Evolutionary conservation across 192 early-diverging fungal species (phyloP).

Genomic region (Funneliformis mosseae): DNA sequence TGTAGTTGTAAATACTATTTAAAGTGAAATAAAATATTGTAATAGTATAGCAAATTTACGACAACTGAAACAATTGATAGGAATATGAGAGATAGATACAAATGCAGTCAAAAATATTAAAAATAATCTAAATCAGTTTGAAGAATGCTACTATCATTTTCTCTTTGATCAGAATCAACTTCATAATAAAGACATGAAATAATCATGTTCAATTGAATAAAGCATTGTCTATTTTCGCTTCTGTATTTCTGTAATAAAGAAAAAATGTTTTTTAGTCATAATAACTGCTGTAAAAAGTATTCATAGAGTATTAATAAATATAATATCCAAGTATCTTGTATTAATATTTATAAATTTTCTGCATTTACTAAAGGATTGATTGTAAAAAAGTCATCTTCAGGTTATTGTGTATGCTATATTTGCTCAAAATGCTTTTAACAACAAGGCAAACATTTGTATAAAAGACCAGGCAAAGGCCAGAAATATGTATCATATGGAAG

Average conservation of each 20-base stretch:
- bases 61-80: conserved; percentile 1
- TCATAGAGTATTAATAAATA: too few species aligned
- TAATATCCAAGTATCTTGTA: too few species aligned
- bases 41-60: background rate
- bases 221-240: background rate
- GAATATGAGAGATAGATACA: conserved; percentile 12
- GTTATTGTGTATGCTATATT: too few species aligned
- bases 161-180: conserved; percentile 11
- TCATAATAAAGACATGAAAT: background rate
- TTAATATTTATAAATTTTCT: too few species aligned
- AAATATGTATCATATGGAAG: background rate
- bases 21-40: background rate
- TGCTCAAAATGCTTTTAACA: too few species aligned
- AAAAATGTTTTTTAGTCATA: too few species aligned
- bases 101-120: conserved; percentile 4
- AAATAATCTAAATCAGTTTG: background rate
- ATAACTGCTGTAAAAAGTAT: too few species aligned
- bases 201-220: background rate
- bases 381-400: too few species aligned
- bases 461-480: background rate
- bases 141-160: background rate
- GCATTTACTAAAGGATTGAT: too few species aligned
- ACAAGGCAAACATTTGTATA: too few species aligned
- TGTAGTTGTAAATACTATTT: background rate
- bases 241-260: background rate